Base-by-base conservation (phyloP, 2,329 filamentous ascomycete genomes). In the Ceratocystis cubensis region DNA sequence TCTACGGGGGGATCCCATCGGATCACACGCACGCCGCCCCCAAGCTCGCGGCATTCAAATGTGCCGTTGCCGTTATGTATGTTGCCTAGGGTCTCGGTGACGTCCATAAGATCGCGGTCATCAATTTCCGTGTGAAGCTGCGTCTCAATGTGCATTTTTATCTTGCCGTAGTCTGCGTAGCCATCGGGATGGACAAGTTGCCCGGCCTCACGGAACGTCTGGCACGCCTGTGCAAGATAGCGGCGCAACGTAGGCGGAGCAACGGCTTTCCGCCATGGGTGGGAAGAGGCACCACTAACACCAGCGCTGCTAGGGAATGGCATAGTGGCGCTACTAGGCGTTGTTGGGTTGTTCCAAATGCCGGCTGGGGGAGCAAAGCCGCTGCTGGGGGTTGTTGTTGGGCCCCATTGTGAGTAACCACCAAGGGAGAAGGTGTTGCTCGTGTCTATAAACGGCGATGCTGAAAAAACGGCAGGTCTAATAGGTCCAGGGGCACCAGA, bases 71-170 rank as follows among this genome's bases (percentile, higher is more conserved):
- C 94, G 72, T 97, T 97, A 68, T 87, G 84, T 1, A 79, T 74
- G 71, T 88, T 95, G 67, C 94, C 94, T 74, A 96, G 90, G 0
- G 93, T 96, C 72, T 97, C 93, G 74, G 89, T 94, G 67, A 95
- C 87, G 67, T 89, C 85, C 48, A 93, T 80, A 71, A 97, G 81
- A 72, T 96, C 92, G 30, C 81, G 72, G 79, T 84, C 75, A 70
- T 79, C 48, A 20, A 70, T 65, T 6, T 69, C 65, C 28, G 65
- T 48, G n/a, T 73, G 74, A 5, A 73, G 72, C 67, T 87, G 82
- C 65, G 80, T 80, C 65, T 86, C 84, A 37, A 89, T 80, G 65
- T 83, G 81, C 8, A 87, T 82, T 70, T 91, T 86, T 72, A 91
- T 81, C 22, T 80, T 77, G 30, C 82, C 79, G 25, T 95, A 81